Evolutionary conservation across 176 grass and related monocot genomes (phyloP).

Genomic region (Paspalum notatum): DNA sequence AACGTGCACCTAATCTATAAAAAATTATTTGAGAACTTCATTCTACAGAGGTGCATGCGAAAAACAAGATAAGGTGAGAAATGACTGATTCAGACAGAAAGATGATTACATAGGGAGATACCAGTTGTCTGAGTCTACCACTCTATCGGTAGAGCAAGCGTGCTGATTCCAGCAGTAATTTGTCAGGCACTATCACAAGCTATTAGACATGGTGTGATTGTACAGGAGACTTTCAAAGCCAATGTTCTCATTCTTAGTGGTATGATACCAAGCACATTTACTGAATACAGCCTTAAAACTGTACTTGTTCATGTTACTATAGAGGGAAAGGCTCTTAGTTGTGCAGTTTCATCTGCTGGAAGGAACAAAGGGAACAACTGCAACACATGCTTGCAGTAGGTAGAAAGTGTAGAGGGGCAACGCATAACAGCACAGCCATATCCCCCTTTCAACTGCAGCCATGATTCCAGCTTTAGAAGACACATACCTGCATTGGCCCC

Average conservation of each 20-base stretch:
- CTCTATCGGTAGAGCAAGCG: slow-evolving; percentile 19
- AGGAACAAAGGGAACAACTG: slow-evolving; percentile 16
- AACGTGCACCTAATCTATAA: not conserved
- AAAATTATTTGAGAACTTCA: not conserved
- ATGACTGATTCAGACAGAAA: slow-evolving; percentile 48
- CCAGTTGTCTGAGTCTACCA: slow-evolving; percentile 36
- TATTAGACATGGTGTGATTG: not conserved
- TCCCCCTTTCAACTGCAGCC: slow-evolving; percentile 39
- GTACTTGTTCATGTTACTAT: slow-evolving; percentile 42
- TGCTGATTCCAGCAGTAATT: slow-evolving; percentile 29
- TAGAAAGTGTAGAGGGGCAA: slow-evolving; percentile 25
- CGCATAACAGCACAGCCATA: slow-evolving; percentile 15
- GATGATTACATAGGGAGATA: slow-evolving; percentile 35
- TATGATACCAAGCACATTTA: slow-evolving; percentile 27
- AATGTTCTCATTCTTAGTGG: not conserved
- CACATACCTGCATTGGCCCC: slow-evolving; percentile 27
- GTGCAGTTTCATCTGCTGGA: slow-evolving; percentile 28
- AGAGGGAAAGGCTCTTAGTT: slow-evolving; percentile 41
- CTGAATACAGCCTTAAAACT: slow-evolving; percentile 15
- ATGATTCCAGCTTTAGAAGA: slow-evolving; percentile 58
- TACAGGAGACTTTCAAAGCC: slow-evolving; percentile 5
- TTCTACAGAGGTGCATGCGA: not conserved
- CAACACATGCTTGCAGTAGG: slow-evolving; percentile 49
- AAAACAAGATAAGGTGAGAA: slow-evolving; percentile 44
- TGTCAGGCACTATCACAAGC: slow-evolving; percentile 22